phyloP scores from a whole-genome alignment of 306 rosid genomes.

The Prunus padus region DNA sequence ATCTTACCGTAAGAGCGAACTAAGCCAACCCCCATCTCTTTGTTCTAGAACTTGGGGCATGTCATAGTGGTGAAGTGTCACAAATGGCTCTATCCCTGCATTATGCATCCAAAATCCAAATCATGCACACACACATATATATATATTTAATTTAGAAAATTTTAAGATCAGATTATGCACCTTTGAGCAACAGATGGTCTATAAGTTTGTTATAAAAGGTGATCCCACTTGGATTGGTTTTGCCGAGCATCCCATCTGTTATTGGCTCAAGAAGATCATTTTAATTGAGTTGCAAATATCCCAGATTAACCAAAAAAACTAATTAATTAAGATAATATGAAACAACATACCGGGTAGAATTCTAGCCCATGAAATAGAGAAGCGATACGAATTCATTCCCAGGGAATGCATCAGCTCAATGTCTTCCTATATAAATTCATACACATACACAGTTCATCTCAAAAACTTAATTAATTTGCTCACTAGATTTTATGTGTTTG shows the following conservation, averaged over 20 bases:
- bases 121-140: neutral
- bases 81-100: slow-evolving; percentile 57
- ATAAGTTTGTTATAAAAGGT: slow-evolving; percentile 58
- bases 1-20: neutral
- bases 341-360: slow-evolving; percentile 55
- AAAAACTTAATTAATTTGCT: neutral
- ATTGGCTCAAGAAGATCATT: neutral
- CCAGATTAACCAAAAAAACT: neutral
- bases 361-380: slow-evolving; percentile 74
- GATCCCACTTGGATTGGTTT: slow-evolving; percentile 48
- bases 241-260: slow-evolving; percentile 58
- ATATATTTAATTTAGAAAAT: neutral
- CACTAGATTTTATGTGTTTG: neutral
- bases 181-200: slow-evolving; percentile 47
- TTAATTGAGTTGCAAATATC: neutral
- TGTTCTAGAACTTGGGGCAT: slow-evolving; percentile 17
- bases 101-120: slow-evolving; percentile 1
- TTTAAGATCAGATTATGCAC: slow-evolving; percentile 18
- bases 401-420: slow-evolving; percentile 48
- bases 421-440: slow-evolving; percentile 47
- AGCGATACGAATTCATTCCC: slow-evolving; percentile 57
- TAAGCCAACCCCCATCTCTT: slow-evolving; percentile 17
- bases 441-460: neutral
- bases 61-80: slow-evolving; percentile 17
- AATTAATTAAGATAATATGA: neutral